Percentiles rank a stretch among this genome's conserved stretches.
Evolutionary conservation across 2,329 filamentous ascomycete genomes (phyloP).

Genomic region (Pyrenochaeta sp.): DNA sequence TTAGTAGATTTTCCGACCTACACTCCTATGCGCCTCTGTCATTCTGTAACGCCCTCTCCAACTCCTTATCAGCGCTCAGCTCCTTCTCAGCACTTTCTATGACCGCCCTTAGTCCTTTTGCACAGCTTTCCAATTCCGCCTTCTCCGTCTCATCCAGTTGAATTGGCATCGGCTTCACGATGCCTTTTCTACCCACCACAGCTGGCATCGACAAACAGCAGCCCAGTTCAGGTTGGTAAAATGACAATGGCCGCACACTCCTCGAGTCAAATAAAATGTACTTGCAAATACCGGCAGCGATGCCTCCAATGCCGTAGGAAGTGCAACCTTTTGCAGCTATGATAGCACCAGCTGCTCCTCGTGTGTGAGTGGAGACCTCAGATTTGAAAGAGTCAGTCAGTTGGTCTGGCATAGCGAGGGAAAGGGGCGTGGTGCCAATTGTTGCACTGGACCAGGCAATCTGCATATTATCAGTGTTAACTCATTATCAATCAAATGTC

Average conservation of each 20-base stretch:
- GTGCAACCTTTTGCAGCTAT: conserved; percentile 61
- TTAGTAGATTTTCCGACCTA: too few relatives aligned
- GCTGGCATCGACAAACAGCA: conserved; percentile 62
- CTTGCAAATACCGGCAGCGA: conserved; percentile 59
- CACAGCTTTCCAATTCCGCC: conserved; percentile 44
- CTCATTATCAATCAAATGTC: background rate
- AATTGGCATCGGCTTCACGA: conserved; percentile 51
- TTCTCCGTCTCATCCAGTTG: conserved; percentile 46
- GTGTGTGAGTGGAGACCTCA: conserved; percentile 56
- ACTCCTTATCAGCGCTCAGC: conserved; percentile 33
- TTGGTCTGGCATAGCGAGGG: conserved; percentile 40
- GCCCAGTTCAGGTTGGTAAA: conserved; percentile 57
- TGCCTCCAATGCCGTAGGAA: conserved; percentile 60
- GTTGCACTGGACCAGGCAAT: conserved; percentile 57
- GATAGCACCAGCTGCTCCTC: conserved; percentile 58
- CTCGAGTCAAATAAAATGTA: conserved; percentile 60
- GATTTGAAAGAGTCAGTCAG: conserved; percentile 35
- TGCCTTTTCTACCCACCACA: conserved; percentile 58
- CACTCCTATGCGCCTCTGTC: conserved; percentile 17
- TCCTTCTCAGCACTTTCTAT: conserved; percentile 51
- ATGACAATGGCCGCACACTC: conserved; percentile 59
- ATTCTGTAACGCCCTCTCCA: conserved; percentile 35
- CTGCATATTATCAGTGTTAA: conserved; percentile 12
- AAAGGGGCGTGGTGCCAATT: conserved; percentile 54
- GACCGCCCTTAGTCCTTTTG: conserved; percentile 44